A percentile compares a stretch with the other conserved stretches of the same genome.
phyloP scores from a whole-genome alignment of 495 filamentous ascomycete species.

The Saxispiralis lemnorum region DNA sequence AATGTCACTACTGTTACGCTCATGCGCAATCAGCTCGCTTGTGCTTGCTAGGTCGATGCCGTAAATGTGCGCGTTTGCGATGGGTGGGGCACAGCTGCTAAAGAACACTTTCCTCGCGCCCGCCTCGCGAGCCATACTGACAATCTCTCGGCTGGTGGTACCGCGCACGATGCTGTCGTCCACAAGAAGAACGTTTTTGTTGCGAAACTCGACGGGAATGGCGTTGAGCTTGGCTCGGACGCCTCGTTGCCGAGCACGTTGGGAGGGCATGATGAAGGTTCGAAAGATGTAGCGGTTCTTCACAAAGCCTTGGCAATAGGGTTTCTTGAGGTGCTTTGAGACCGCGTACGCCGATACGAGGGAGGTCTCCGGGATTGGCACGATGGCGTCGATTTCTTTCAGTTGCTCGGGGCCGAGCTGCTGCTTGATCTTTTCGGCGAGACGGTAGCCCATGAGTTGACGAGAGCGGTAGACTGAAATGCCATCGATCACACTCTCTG shows the following conservation, averaged over 20 bases:
- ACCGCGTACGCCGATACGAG: constrained; percentile 72
- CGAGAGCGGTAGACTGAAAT: constrained; percentile 79
- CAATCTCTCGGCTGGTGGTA: constrained; percentile 81
- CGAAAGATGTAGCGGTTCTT: constrained; percentile 96
- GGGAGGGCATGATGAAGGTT: constrained; percentile 88
- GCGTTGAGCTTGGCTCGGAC: constrained; percentile 65
- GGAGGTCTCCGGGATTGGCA: constrained; percentile 74
- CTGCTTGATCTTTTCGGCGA: constrained; percentile 60
- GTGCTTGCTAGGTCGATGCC: constrained; percentile 82
- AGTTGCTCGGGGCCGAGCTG: constrained; percentile 58
- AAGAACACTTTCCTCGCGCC: constrained; percentile 84
- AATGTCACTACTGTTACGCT: constrained; percentile 48
- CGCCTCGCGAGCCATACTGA: constrained; percentile 80
- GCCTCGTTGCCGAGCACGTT: constrained; percentile 64
- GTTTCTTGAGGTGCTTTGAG: constrained; percentile 57
- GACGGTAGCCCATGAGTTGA: constrained; percentile 79
- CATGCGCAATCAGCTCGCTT: constrained; percentile 68
- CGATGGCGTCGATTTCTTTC: constrained; percentile 77
- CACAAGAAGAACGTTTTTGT: constrained; percentile 66
- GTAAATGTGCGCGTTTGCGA: constrained; percentile 64
- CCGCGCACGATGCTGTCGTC: constrained; percentile 91
- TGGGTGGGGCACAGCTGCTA: constrained; percentile 70
- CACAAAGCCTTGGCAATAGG: constrained; percentile 71
- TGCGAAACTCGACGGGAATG: constrained; percentile 74
- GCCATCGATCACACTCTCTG: constrained; percentile 80